Evolutionary conservation across 495 filamentous ascomycete genomes (phyloP).

Genomic region (Sabuloglossum arenarium): DNA sequence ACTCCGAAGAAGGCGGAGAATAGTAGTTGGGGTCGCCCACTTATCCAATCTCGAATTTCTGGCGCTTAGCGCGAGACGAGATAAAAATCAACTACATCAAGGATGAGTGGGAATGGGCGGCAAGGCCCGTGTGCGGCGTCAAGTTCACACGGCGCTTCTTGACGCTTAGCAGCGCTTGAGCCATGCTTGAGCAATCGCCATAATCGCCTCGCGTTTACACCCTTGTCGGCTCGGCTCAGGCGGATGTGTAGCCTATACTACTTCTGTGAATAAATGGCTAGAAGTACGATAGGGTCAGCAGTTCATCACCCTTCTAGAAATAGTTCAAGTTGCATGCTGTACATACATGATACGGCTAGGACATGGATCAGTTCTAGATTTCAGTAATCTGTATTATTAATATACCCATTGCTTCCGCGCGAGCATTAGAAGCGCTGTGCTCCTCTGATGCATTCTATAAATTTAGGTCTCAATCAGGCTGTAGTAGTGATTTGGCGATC

Average conservation of each 20-base stretch:
- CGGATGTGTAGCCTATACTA: no score
- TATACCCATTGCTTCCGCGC: no score
- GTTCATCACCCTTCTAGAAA: no score
- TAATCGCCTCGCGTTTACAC: background rate
- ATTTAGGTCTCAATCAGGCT: background rate
- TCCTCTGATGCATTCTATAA: no score
- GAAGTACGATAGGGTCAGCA: no score
- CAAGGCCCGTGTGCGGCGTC: background rate
- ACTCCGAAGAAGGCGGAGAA: background rate
- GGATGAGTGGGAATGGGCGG: background rate
- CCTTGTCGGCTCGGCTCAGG: background rate
- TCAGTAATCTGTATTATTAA: no score
- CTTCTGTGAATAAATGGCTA: no score
- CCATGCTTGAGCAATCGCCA: no score
- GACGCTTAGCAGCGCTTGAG: background rate
- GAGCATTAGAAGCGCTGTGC: no score
- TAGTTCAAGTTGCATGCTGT: no score
- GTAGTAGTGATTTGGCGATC: background rate
- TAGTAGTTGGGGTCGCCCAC: background rate
- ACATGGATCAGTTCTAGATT: no score
- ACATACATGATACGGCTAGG: no score
- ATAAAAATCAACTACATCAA: background rate
- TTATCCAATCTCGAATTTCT: background rate
- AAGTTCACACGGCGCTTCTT: background rate
- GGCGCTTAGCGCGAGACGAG: conserved; percentile 3